These are phyloP conservation scores for Diutina neorugosa DNA, from an alignment of 1,139 yeast species.

Conservation along the genomic window DNA sequence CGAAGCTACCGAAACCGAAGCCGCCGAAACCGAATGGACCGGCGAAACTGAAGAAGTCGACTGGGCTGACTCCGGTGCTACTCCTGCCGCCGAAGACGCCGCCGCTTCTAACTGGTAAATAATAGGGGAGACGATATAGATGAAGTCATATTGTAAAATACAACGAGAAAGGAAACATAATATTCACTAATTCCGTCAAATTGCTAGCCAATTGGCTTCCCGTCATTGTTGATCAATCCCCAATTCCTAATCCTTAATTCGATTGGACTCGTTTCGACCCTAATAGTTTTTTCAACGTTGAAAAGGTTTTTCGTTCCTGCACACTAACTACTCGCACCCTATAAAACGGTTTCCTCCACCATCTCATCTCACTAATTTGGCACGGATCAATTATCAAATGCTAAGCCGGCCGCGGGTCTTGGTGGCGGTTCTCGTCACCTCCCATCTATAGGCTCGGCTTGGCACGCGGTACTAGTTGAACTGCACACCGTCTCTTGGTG, in stretches of 20 bases:
- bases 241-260: not conserved
- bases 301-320: slow-evolving; percentile 1
- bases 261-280: not conserved
- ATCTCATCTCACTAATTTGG: not conserved
- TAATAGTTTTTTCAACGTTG: not conserved
- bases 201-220: not conserved
- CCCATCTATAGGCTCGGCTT: not conserved
- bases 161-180: slow-evolving; percentile 1
- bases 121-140: slow-evolving; percentile 4
- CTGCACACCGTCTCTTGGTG: not conserved
- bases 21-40: slow-evolving; percentile 42
- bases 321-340: not conserved
- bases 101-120: slow-evolving; percentile 47
- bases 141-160: slow-evolving; percentile 4
- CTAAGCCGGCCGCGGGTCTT: not conserved
- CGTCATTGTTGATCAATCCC: not conserved
- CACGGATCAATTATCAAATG: not conserved
- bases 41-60: slow-evolving; percentile 53
- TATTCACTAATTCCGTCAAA: no score
- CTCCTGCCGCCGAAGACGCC: slow-evolving; percentile 69
- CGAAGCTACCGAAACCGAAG: slow-evolving; percentile 33
- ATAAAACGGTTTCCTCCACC: not conserved
- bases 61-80: slow-evolving; percentile 54
- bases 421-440: slow-evolving; percentile 1
- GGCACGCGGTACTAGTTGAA: not conserved